These are phyloP conservation scores for Ascochyta lentis DNA, from an alignment of 2,329 filamentous ascomycete species.

Conservation along the genomic window DNA sequence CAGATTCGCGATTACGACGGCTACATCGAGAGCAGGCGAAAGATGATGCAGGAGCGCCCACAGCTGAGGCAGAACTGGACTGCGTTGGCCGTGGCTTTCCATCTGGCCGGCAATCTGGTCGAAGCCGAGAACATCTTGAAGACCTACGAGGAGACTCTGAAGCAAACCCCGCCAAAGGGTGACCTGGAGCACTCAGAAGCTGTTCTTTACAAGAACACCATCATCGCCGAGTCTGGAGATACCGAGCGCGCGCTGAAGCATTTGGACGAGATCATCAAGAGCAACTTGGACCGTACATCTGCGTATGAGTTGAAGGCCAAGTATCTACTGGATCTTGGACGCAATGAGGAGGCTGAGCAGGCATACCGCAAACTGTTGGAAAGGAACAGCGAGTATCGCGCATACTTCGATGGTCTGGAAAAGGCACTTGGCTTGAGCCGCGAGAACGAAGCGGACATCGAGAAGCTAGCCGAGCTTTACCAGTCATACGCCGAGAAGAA, in stretches of 20 bases:
- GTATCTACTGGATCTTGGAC: slow-evolving; percentile 79
- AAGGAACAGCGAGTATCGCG: slow-evolving; percentile 84
- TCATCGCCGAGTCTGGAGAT: slow-evolving; percentile 91
- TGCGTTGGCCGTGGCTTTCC: slow-evolving; percentile 90
- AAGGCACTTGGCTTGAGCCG: slow-evolving; percentile 69
- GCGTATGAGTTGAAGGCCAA: slow-evolving; percentile 85
- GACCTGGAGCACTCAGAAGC: slow-evolving; percentile 96
- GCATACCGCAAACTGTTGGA: slow-evolving; percentile 83
- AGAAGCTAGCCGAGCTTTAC: slow-evolving; percentile 78
- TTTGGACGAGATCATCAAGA: slow-evolving; percentile 76
- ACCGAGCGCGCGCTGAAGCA: slow-evolving; percentile 84
- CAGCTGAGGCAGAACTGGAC: slow-evolving; percentile 94
- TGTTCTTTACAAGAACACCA: slow-evolving; percentile 89
- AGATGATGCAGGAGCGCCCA: slow-evolving; percentile 86
- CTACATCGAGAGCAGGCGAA: slow-evolving; percentile 85
- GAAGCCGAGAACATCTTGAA: slow-evolving; percentile 91
- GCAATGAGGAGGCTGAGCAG: slow-evolving; percentile 78
- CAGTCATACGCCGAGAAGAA: slow-evolving; percentile 81
- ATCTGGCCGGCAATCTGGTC: slow-evolving; percentile 81
- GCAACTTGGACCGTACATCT: slow-evolving; percentile 81
- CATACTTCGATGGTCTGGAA: slow-evolving; percentile 82
- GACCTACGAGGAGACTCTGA: slow-evolving; percentile 92
- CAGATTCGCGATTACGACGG: slow-evolving; percentile 97
- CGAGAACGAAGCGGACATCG: slow-evolving; percentile 68
- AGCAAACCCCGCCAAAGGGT: slow-evolving; percentile 74